Percentiles rank a stretch among this genome's conserved stretches.
phyloP scores from a whole-genome alignment of 163 green algal species.

The Dunaliella salina region DNA sequence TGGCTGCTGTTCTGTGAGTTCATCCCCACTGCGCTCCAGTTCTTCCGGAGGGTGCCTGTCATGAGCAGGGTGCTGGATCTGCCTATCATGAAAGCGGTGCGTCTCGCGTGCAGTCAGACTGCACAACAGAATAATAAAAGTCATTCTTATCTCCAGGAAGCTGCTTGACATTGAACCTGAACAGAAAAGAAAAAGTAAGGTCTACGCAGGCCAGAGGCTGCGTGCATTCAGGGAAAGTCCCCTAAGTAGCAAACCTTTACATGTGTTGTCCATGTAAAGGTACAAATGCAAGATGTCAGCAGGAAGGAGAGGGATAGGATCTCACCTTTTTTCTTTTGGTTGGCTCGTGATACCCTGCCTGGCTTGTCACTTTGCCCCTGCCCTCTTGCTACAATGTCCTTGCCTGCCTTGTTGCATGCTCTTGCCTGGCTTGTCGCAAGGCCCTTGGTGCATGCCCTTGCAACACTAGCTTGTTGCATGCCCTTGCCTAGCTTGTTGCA shows the following conservation, averaged over 20 bases:
- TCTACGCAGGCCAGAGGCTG: background rate
- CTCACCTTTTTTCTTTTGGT: too few species aligned
- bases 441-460: too few species aligned
- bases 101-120: background rate
- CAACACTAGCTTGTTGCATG: too few species aligned
- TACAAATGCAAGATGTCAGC: too few species aligned
- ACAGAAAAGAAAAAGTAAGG: background rate
- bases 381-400: too few species aligned
- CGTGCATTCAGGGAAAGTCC: background rate
- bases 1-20: conserved; percentile 93
- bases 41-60: conserved; percentile 78
- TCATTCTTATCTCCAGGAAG: background rate
- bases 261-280: too few species aligned
- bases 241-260: background rate
- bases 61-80: conserved; percentile 77
- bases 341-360: too few species aligned
- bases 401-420: too few species aligned
- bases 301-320: too few species aligned
- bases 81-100: conserved; percentile 77
- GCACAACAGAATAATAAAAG: background rate
- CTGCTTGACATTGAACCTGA: background rate
- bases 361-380: too few species aligned
- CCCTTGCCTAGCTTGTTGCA: too few species aligned
- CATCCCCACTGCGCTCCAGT: conserved; percentile 86
- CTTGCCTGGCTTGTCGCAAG: too few species aligned